A percentile compares a stretch with the other conserved stretches of the same genome.
Conservation (phyloP, 306 rosid genomes). For the Coriaria nepalensis region DNA sequence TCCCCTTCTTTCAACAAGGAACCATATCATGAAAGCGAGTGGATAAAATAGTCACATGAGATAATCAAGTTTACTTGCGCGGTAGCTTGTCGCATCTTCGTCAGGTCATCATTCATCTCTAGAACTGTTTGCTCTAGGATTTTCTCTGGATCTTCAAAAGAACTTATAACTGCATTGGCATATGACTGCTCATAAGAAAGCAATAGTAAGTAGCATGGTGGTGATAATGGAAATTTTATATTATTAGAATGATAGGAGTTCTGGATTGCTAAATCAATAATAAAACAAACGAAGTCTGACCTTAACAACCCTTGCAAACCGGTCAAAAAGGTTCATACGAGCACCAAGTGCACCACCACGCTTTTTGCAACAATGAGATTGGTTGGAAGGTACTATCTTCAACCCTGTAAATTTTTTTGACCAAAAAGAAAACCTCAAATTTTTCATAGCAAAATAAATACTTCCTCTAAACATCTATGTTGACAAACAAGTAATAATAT, state of each 20-base stretch:
- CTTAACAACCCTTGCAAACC: constrained; percentile 83
- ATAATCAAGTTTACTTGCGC: constrained; percentile 58
- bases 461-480: neutral
- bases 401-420: constrained; percentile 29
- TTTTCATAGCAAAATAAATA: neutral
- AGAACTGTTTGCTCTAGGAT: constrained; percentile 88
- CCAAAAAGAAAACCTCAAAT: constrained; percentile 15
- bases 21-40: neutral
- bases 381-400: constrained; percentile 26
- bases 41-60: neutral
- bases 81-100: constrained; percentile 97
- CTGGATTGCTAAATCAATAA: neutral
- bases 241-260: neutral
- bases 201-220: neutral
- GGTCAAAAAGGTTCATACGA: constrained; percentile 73
- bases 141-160: constrained; percentile 96
- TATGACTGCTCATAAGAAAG: constrained; percentile 33
- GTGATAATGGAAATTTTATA: constrained; percentile 14
- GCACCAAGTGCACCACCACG: constrained; percentile 69
- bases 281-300: constrained; percentile 24
- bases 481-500: neutral
- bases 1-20: neutral
- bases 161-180: constrained; percentile 76
- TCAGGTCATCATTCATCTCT: constrained; percentile 93
- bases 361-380: constrained; percentile 18